Evolutionary conservation across 176 grass and related monocot species (phyloP).

Genomic region (Aegilops bicornis): DNA sequence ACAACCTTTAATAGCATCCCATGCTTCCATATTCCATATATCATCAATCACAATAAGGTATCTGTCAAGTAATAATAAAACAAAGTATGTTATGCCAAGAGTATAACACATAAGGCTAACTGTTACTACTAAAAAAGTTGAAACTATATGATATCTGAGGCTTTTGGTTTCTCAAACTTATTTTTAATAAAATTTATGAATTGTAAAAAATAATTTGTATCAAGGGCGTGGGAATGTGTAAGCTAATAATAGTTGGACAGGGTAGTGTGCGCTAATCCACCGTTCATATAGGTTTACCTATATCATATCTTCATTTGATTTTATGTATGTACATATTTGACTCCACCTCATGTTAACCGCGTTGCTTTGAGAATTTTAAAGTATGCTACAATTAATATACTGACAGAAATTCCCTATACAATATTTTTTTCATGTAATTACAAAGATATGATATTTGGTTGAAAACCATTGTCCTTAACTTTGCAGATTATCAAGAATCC

Average conservation of each 20-base stretch:
- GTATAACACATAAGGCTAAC: neutral
- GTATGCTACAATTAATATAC: neutral
- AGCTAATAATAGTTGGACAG: neutral
- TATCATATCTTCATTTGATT: neutral
- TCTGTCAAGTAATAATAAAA: too few species aligned
- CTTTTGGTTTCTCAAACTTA: neutral
- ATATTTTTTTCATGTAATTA: too few species aligned
- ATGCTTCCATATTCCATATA: too few species aligned
- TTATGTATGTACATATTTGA: neutral
- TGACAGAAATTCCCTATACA: too few species aligned
- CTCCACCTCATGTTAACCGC: neutral
- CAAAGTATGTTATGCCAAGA: neutral
- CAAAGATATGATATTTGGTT: too few species aligned
- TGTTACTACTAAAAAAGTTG: neutral
- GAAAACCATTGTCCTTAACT: too few species aligned
- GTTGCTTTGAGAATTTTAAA: neutral
- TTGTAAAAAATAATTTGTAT: neutral
- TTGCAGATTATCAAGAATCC: too few species aligned
- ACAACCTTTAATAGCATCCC: too few species aligned
- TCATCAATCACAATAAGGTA: too few species aligned
- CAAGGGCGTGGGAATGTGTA: neutral
- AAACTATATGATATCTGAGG: neutral
- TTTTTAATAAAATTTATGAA: neutral
- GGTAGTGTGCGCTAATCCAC: neutral
- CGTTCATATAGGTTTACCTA: neutral